Evolutionary conservation across 257 asterid genomes (phyloP).

Genomic region (Fraxinus cuspidata): DNA sequence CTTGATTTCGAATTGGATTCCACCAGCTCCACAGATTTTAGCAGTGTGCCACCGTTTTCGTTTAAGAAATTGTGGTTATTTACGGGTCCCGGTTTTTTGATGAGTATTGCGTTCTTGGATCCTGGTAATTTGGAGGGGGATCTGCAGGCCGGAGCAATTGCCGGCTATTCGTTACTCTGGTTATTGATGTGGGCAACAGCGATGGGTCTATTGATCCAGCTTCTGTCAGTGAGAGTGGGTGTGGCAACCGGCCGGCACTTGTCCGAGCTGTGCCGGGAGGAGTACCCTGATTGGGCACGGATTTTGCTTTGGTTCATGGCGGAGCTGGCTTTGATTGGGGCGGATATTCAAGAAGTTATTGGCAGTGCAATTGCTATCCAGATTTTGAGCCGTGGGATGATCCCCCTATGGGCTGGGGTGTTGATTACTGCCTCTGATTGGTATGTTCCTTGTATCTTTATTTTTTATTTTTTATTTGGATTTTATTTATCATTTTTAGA

Average conservation of each 20-base stretch:
- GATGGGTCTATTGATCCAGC: conserved; percentile 87
- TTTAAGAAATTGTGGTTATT: conserved; percentile 76
- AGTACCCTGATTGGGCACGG: conserved; percentile 90
- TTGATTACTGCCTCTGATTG: conserved; percentile 89
- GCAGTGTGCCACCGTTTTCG: conserved; percentile 68
- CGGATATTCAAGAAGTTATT: conserved; percentile 96
- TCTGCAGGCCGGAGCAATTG: conserved; percentile 94
- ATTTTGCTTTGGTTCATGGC: conserved; percentile 86
- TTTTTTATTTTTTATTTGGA: background rate
- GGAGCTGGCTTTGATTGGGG: conserved; percentile 88
- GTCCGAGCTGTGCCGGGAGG: conserved; percentile 94
- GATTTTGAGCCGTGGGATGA: conserved; percentile 74
- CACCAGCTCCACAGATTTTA: conserved; percentile 35
- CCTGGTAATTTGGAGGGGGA: conserved; percentile 97
- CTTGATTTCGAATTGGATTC: conserved; percentile 53
- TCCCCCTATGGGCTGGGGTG: conserved; percentile 93
- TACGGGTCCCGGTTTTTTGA: conserved; percentile 89
- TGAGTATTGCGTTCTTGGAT: conserved; percentile 92
- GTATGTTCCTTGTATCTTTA: conserved; percentile 36
- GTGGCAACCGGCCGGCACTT: conserved; percentile 94
- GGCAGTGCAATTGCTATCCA: conserved; percentile 95
- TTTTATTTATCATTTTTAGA: background rate
- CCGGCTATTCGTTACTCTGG: conserved; percentile 90
- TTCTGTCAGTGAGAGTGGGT: conserved; percentile 75
- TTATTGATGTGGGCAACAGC: conserved; percentile 85